Base-by-base conservation (phyloP, 352 stramenopile genomes). In the Globisporangium rhizosaccharum region DNA sequence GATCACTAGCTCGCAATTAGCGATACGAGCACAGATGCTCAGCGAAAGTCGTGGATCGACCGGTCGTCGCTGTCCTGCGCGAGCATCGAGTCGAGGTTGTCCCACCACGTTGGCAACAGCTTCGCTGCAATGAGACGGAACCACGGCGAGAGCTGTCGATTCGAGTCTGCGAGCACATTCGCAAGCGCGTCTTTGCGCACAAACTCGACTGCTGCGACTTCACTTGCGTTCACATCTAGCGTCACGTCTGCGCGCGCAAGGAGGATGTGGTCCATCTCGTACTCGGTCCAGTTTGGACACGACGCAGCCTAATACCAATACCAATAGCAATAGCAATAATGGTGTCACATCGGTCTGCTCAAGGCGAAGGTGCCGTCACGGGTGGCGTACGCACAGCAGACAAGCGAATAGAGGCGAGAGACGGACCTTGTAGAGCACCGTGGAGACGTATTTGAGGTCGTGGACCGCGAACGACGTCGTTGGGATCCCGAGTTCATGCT, bases 211-310 rank as follows among this genome's bases (percentile, higher is more conserved):
- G 87, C 82, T 23, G 76, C 75, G 23, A 98, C 96, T 70, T 99
- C 97, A 42, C 99, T 97, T 33, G 82, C 70, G 68, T 99, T 97
- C 15, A 96, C 73, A 18, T 92, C 67, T 33, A 99, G 58, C 23
- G 70, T 67, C 11, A 98, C 71, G 12, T 87, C 78, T 0, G 69
- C 73, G 41, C 91, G 90, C 8, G 90, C 86, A 46, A 99, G 92
- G 7, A 99, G 75, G 41, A 99, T 96, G 71, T 99, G 98, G 66
- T 99, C 97, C 71, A 99, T 97, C 68, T 99, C 97, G 67, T 99
- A 98, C 72, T 99, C 97, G 60, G 92, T 97, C 96, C 96, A 99
- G 61, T 89, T 90, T 30, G 81, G 73, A 36, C 92, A 81, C 10
- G 87, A 94, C 3, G 84, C 73, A 26, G 84, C 82, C 70, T 84